A percentile compares a stretch with the other conserved stretches of the same genome.
These are phyloP conservation scores for Pholiota adiposa DNA, from an alignment of 1,284 basidiomycete genomes.

Conservation along the genomic window DNA sequence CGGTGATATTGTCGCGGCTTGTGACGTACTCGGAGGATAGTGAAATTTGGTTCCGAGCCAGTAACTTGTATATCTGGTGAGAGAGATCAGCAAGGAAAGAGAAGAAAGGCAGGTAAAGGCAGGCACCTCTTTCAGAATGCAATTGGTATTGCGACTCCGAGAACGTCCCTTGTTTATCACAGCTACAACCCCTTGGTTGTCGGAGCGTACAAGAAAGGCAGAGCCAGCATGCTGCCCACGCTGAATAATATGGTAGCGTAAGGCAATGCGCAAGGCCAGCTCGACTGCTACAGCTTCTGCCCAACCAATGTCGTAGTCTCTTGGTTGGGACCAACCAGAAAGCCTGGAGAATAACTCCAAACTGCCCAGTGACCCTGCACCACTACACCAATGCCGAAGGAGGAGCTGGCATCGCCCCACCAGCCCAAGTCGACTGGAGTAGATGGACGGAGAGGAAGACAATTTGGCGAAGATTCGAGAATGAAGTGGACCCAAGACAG, in stretches of 20 bases:
- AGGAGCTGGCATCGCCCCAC: constrained; percentile 45
- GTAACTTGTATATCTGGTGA: too few species aligned
- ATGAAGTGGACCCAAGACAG: constrained; percentile 26
- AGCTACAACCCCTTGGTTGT: constrained; percentile 35
- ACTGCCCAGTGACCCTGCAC: constrained; percentile 33
- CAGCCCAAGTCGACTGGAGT: constrained; percentile 32
- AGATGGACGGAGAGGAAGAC: constrained; percentile 21
- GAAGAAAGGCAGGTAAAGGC: constrained; percentile 25
- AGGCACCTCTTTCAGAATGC: constrained; percentile 30
- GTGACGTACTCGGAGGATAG: constrained; percentile 27
- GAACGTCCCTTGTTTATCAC: constrained; percentile 36
- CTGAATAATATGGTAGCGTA: constrained; percentile 4
- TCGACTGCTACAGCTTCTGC: constrained; percentile 37
- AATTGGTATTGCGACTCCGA: constrained; percentile 31
- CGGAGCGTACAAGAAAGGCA: constrained; percentile 25
- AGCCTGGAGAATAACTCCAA: constrained; percentile 36
- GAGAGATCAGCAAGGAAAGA: too few species aligned
- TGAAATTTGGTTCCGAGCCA: constrained; percentile 10
- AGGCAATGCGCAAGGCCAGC: constrained; percentile 30
- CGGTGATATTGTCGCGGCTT: constrained; percentile 33
- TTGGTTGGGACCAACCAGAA: constrained; percentile 31
- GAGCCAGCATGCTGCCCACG: background rate
- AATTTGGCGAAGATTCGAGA: constrained; percentile 24
- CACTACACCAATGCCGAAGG: constrained; percentile 42
- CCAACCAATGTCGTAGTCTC: constrained; percentile 39